Percentiles rank a stretch among this genome's conserved stretches.
phyloP scores from a whole-genome alignment of 345 rosid species.

The Cochlearia excelsa region DNA sequence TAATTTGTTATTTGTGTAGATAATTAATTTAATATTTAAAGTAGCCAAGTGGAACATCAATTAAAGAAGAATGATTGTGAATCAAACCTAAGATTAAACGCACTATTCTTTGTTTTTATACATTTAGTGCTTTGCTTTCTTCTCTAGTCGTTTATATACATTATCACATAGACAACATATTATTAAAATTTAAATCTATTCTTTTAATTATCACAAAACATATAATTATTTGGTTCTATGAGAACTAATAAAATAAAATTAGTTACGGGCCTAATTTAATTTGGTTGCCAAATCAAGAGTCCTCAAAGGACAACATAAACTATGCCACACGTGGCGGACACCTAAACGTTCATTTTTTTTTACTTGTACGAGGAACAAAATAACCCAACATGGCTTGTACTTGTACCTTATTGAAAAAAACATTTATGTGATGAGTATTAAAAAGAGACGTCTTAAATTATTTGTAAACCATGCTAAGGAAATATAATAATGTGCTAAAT shows the following conservation, averaged over 20 bases:
- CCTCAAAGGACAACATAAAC: slow-evolving; percentile 26
- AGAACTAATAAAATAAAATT: slow-evolving; percentile 24
- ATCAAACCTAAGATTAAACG: slow-evolving; percentile 35
- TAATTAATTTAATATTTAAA: slow-evolving; percentile 22
- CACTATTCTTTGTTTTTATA: slow-evolving; percentile 28
- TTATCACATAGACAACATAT: slow-evolving; percentile 22
- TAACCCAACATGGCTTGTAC: slow-evolving; percentile 14
- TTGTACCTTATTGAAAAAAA: too few species aligned
- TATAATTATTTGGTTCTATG: slow-evolving; percentile 6
- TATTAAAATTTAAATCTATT: too few species aligned
- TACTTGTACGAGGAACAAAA: slow-evolving; percentile 28
- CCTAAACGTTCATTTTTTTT: slow-evolving; percentile 24
- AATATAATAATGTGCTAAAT: too few species aligned
- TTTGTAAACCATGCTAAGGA: too few species aligned
- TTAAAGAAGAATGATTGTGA: slow-evolving; percentile 28
- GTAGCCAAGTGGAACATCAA: slow-evolving; percentile 29
- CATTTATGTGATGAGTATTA: too few species aligned
- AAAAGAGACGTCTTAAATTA: too few species aligned
- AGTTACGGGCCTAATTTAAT: slow-evolving; percentile 34
- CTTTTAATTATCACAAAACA: too few species aligned
- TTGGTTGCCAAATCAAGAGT: slow-evolving; percentile 38
- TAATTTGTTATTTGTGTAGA: slow-evolving; percentile 18
- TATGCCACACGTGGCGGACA: slow-evolving; percentile 36
- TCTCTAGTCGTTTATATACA: slow-evolving; percentile 29
- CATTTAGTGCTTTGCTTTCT: slow-evolving; percentile 24